Evolutionary conservation across 345 rosid genomes (phyloP).

Genomic region (Gossypium turneri): DNA sequence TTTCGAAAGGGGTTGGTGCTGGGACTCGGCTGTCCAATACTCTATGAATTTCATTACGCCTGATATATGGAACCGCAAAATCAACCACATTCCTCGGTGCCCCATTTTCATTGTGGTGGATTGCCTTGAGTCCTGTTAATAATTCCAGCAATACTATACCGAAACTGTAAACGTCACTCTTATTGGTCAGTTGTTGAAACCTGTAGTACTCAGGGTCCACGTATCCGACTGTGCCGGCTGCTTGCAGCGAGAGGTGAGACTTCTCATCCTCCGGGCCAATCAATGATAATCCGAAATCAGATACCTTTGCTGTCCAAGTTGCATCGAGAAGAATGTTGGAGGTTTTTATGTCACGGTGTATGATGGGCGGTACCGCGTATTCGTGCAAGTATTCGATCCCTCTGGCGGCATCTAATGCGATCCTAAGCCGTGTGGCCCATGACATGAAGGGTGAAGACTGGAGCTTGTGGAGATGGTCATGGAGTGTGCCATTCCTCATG

Average conservation of each 20-base stretch:
- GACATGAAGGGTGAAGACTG: slow-evolving; percentile 40
- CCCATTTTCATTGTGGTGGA: slow-evolving; percentile 51
- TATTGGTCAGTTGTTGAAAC: slow-evolving; percentile 53
- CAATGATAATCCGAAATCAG: slow-evolving; percentile 74
- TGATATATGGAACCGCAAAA: slow-evolving; percentile 51
- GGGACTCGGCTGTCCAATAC: slow-evolving; percentile 61
- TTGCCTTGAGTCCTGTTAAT: slow-evolving; percentile 58
- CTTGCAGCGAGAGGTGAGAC: slow-evolving; percentile 55
- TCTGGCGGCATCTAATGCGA: slow-evolving; percentile 68
- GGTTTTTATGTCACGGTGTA: slow-evolving; percentile 84
- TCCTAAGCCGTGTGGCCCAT: slow-evolving; percentile 55
- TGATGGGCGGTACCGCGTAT: slow-evolving; percentile 56
- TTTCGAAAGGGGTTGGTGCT: slow-evolving; percentile 64
- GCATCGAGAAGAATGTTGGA: slow-evolving; percentile 63
- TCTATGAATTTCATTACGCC: slow-evolving; percentile 57
- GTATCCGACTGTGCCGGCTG: slow-evolving; percentile 78
- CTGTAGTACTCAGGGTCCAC: slow-evolving; percentile 81
- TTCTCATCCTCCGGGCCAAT: slow-evolving; percentile 53
- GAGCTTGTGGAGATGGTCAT: slow-evolving; percentile 64
- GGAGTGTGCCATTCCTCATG: slow-evolving; percentile 62
- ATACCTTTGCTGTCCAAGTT: slow-evolving; percentile 61
- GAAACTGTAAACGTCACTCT: slow-evolving; percentile 78
- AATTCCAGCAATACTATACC: slow-evolving; percentile 65
- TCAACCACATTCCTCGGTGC: slow-evolving; percentile 61
- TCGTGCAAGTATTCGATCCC: slow-evolving; percentile 73